These are phyloP conservation scores for Diaporthe ampelina DNA, from an alignment of 2,329 filamentous ascomycete species.

Conservation along the genomic window DNA sequence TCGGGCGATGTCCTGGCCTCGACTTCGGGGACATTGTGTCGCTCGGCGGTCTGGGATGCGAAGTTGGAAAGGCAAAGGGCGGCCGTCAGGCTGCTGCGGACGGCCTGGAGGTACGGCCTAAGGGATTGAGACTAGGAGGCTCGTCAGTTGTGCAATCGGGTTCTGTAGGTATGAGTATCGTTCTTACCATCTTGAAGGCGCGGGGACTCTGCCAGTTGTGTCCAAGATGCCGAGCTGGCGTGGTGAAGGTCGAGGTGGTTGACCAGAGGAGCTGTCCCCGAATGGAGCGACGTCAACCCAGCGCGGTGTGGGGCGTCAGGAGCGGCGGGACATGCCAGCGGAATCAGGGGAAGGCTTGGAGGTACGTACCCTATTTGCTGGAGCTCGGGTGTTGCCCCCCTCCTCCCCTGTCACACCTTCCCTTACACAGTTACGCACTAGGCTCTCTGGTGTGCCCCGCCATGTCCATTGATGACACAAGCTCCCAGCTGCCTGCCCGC, in stretches of 20 bases:
- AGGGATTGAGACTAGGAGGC: conserved; percentile 87
- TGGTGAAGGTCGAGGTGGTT: conserved; percentile 32
- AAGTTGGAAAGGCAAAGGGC: conserved; percentile 97
- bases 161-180: too few species aligned
- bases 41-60: conserved; percentile 94
- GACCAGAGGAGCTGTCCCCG: conserved; percentile 25
- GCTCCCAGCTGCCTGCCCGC: conserved; percentile 37
- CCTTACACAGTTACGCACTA: conserved; percentile 15
- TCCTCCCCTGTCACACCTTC: conserved; percentile 22
- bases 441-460: conserved; percentile 19
- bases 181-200: conserved; percentile 38
- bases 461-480: conserved; percentile 38
- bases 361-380: conserved; percentile 35
- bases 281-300: conserved; percentile 36
- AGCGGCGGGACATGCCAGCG: conserved; percentile 29
- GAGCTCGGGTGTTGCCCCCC: neutral
- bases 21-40: conserved; percentile 98
- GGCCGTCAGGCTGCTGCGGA: conserved; percentile 93
- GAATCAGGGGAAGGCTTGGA: conserved; percentile 30
- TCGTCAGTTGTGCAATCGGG: conserved; percentile 47
- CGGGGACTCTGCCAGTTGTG: conserved; percentile 18
- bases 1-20: conserved; percentile 94
- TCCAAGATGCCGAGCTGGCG: conserved; percentile 36
- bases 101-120: conserved; percentile 95
- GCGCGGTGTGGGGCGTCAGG: conserved; percentile 31